Conservation (phyloP, 129 eudicot genomes). For the Kitagawia praeruptora region DNA sequence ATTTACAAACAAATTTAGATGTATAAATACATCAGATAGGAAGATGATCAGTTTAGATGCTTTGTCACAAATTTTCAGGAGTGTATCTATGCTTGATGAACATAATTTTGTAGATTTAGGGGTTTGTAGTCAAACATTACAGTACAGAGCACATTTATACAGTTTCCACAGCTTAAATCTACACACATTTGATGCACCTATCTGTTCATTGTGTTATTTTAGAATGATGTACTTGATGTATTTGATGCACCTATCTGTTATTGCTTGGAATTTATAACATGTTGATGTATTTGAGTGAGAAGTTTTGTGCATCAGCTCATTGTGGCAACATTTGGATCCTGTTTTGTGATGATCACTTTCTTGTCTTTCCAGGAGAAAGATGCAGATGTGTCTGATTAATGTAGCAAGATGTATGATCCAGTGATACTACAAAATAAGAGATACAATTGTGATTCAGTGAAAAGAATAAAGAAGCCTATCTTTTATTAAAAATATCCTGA, state of each 20-base stretch:
- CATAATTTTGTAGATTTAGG: not conserved
- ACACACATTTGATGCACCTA: not conserved
- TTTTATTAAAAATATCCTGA: no score
- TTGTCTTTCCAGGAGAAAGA: not conserved
- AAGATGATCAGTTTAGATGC: conserved; percentile 39
- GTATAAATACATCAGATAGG: no score
- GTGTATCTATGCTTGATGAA: conserved; percentile 24
- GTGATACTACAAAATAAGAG: no score
- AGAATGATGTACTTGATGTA: not conserved
- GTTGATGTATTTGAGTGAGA: not conserved
- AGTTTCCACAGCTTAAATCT: not conserved
- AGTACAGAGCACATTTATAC: not conserved
- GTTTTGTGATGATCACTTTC: not conserved
- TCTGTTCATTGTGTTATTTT: not conserved
- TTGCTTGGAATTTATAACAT: not conserved
- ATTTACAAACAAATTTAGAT: no score
- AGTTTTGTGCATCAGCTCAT: not conserved
- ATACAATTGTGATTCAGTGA: no score
- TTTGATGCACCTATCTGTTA: no score
- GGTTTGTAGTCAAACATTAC: not conserved
- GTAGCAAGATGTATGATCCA: not conserved
- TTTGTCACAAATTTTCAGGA: conserved; percentile 23
- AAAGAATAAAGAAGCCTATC: no score
- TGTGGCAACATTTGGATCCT: not conserved
- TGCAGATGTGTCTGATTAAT: not conserved